These are phyloP conservation scores for Dipodascus albidus DNA, from an alignment of 805 yeast species.

Conservation along the genomic window DNA sequence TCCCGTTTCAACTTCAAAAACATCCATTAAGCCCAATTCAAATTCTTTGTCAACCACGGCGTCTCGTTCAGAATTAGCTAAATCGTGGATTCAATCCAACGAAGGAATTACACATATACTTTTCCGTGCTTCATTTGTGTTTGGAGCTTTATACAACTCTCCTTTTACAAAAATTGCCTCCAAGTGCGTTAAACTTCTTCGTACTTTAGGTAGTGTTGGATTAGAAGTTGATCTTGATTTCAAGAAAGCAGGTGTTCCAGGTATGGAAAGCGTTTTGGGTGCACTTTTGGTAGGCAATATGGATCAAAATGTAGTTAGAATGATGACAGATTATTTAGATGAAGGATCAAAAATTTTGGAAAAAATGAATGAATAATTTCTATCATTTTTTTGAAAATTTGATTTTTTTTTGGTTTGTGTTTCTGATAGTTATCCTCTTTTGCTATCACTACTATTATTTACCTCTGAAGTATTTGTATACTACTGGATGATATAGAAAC, in stretches of 20 bases:
- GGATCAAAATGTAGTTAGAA: conserved; percentile 29
- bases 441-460: background rate
- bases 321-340: conserved; percentile 23
- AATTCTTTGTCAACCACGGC: background rate
- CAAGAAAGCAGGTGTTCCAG: conserved; percentile 18
- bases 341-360: conserved; percentile 12
- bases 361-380: background rate
- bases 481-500: too few species aligned
- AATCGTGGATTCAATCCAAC: conserved; percentile 25
- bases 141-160: conserved; percentile 26
- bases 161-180: conserved; percentile 26
- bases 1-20: conserved; percentile 8
- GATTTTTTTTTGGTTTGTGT: background rate
- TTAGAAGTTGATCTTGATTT: conserved; percentile 7
- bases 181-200: conserved; percentile 25
- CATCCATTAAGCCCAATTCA: background rate
- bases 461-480: background rate
- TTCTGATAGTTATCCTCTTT: background rate
- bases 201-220: conserved; percentile 25
- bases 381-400: background rate
- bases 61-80: conserved; percentile 19
- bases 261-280: conserved; percentile 29
- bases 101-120: conserved; percentile 29
- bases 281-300: conserved; percentile 29
- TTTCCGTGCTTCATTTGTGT: conserved; percentile 28